Evolutionary conservation across 1,284 basidiomycete genomes (phyloP).

Genomic region (Rhizoctonia solani): DNA sequence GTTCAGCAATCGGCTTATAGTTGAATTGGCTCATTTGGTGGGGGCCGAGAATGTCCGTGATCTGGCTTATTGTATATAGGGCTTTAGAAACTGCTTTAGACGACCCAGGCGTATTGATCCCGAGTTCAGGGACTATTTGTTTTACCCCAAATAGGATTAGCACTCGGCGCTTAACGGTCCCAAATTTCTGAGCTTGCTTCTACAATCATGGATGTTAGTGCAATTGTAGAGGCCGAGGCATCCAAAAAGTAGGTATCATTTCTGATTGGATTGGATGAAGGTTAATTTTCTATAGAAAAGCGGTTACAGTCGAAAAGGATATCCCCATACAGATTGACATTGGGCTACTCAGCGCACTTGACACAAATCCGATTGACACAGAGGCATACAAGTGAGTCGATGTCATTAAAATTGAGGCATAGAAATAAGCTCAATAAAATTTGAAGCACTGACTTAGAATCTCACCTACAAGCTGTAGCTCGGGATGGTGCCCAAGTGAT

Average conservation of each 20-base stretch:
- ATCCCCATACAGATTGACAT: conserved; percentile 81
- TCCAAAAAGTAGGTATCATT: conserved; percentile 59
- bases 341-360: conserved; percentile 83
- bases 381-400: conserved; percentile 71
- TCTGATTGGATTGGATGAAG: not conserved
- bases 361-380: conserved; percentile 82
- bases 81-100: no score
- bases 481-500: conserved; percentile 87
- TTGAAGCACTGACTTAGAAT: conserved; percentile 68
- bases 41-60: no score
- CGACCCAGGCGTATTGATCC: no score
- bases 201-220: conserved; percentile 73
- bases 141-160: no score
- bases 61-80: no score
- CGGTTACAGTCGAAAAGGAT: conserved; percentile 73
- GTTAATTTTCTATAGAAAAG: conserved; percentile 54
- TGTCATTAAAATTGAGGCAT: not conserved
- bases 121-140: no score
- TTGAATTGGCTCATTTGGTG: conserved; percentile 4
- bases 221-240: conserved; percentile 68
- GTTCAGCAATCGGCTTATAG: not conserved
- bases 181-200: conserved; percentile 21
- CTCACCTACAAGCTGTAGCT: conserved; percentile 78
- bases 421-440: not conserved
- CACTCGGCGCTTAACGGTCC: conserved; percentile 19